Evolutionary conservation across 371 early-diverging fungal species (phyloP).

Genomic region (Paraphysoderma sedebokerense): DNA sequence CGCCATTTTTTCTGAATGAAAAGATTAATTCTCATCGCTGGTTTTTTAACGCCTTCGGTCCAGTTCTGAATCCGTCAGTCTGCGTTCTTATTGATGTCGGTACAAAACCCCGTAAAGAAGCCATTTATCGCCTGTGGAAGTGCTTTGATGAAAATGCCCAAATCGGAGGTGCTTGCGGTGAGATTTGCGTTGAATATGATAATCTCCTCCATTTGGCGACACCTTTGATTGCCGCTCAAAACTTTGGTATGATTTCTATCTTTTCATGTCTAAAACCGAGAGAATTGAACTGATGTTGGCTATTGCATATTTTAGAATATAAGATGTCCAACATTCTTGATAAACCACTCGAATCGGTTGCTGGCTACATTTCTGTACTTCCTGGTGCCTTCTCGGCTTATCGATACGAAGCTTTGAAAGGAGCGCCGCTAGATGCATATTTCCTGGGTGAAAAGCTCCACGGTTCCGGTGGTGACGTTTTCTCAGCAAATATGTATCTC

Average conservation of each 20-base stretch:
- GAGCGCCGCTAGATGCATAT: conserved; percentile 70
- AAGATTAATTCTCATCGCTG: conserved; percentile 94
- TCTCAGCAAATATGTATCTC: conserved; percentile 49
- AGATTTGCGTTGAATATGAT: conserved; percentile 76
- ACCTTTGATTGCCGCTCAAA: conserved; percentile 53
- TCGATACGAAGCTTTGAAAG: conserved; percentile 69
- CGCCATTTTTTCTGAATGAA: conserved; percentile 6
- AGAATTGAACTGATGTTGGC: no score
- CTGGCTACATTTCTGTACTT: conserved; percentile 92
- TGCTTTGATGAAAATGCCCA: conserved; percentile 7
- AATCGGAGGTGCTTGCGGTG: conserved; percentile 86
- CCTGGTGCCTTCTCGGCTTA: conserved; percentile 97
- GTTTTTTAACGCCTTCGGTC: conserved; percentile 88
- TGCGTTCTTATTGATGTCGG: conserved; percentile 86
- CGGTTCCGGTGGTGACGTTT: conserved; percentile 34
- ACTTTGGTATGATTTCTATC: conserved; percentile 57
- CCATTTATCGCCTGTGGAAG: conserved; percentile 42
- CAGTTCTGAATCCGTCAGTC: conserved; percentile 64
- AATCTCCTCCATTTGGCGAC: conserved; percentile 13
- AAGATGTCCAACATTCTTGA: conserved; percentile 90
- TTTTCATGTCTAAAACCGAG: not conserved
- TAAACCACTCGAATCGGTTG: conserved; percentile 88
- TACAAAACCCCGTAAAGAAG: conserved; percentile 61
- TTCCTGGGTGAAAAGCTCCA: conserved; percentile 87
- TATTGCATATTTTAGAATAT: not conserved